Conservation (phyloP, 805 yeast species). For the Saccharomycopsis oosterbeekiorum region DNA sequence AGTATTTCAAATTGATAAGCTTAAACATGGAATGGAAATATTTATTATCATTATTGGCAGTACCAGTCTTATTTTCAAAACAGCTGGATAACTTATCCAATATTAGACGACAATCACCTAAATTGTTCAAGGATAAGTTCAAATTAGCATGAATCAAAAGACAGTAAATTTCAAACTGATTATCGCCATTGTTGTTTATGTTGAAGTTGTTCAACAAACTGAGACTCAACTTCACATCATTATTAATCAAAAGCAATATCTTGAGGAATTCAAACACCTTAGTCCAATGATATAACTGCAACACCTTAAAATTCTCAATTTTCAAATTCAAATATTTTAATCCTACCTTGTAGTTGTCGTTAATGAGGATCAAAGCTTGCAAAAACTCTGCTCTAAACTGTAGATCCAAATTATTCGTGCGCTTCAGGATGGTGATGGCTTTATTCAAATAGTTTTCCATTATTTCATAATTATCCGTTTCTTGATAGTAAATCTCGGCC, state of each 20-base stretch:
- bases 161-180: constrained; percentile 2
- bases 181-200: neutral
- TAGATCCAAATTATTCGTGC: constrained; percentile 4
- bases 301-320: constrained; percentile 10
- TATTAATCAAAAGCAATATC: neutral
- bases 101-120: neutral
- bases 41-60: neutral
- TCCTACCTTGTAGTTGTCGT: constrained; percentile 8
- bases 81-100: neutral
- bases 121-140: constrained; percentile 2
- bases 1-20: constrained; percentile 7
- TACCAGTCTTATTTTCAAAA: neutral
- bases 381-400: constrained; percentile 16
- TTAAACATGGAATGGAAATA: constrained; percentile 7
- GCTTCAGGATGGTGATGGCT: constrained; percentile 13
- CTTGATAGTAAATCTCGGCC: constrained; percentile 15
- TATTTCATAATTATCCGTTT: constrained; percentile 8
- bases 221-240: neutral
- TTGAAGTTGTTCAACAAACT: constrained; percentile 5
- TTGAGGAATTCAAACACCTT: constrained; percentile 10
- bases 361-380: constrained; percentile 6
- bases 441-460: constrained; percentile 12
- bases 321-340: constrained; percentile 11
- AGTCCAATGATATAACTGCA: constrained; percentile 13
- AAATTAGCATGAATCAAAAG: constrained; percentile 12